Evolutionary conservation across 768 basidiomycete species (phyloP), one percentile per base, ranked within the genome.

Genomic region (Chalciporus chontae): DNA sequence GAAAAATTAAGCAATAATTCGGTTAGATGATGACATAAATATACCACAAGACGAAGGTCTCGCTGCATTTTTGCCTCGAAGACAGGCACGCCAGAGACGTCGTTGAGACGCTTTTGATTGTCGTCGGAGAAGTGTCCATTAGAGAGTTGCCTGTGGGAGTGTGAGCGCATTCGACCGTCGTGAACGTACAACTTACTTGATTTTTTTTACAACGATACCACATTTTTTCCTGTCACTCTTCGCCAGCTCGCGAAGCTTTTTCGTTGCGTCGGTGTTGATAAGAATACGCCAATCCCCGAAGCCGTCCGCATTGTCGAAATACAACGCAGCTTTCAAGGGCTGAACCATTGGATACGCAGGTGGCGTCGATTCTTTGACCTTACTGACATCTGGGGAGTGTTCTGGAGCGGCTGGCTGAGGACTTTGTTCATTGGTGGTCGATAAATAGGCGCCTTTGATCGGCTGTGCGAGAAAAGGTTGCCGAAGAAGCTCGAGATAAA

Each of bases 61-160:
- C 69, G 57, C 9, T 77, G 78, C 74, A 86, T 80, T 61, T 84
- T 86, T 0, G 86, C 86, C 59, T 86, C 84, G 45, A 75, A 87
- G 9, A 87, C 75, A 0, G 85, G 82, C 3, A 87, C 64, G 1
- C 76, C 75, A 13, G 64, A 62, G 11, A 70, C 44, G 0, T 74
- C 74, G 18, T 71, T 79, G 11, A 87, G 67, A 7, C 75, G 66
- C 62, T 84, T 84, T 55, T 87, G 83, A 53, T 87, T 87, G 49
- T 83, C 80, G 10, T 73, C 71, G 1, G 85, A 86, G 57, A 88
- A 87, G 48, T 81, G 77, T 0, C 85, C 86, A 3, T 77, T 74
- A 0, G 86, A 88, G 10, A 89, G 72, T 52, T 87, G 81, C 59
- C 86, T 87, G 40, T 26, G 19, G 27, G 7, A 31, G 3, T 5